Percentiles rank a stretch among this genome's conserved stretches.
Conservation (phyloP, 2,329 filamentous ascomycete species). For the Chalara sp. region DNA sequence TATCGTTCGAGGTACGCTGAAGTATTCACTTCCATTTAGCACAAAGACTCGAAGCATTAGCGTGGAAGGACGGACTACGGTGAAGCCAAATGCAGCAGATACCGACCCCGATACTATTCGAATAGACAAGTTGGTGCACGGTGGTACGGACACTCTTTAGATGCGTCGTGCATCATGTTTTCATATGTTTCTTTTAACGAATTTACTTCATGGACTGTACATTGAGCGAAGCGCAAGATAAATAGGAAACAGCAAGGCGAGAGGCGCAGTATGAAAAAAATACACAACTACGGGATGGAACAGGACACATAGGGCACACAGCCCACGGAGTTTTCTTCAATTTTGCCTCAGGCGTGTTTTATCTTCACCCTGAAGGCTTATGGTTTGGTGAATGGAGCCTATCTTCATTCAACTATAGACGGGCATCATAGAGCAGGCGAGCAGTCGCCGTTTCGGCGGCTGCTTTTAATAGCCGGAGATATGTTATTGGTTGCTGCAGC, state of each 20-base stretch:
- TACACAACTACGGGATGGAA: not conserved
- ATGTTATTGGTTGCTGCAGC: no score
- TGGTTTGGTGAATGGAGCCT: no score
- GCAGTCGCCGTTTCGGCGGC: no score
- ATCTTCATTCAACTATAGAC: no score
- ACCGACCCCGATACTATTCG: conserved; percentile 23
- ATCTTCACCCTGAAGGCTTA: no score
- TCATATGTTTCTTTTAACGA: not conserved
- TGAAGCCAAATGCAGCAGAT: conserved; percentile 47
- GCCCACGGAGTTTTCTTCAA: no score
- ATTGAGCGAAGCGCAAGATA: not conserved
- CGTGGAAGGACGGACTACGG: conserved; percentile 51
- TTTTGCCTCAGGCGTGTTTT: no score
- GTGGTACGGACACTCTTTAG: not conserved
- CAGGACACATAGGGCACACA: no score
- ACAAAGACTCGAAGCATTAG: conserved; percentile 51
- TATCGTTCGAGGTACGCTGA: conserved; percentile 83
- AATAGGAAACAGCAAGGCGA: not conserved
- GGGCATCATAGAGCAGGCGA: no score
- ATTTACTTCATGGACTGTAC: not conserved
- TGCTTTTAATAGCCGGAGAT: no score
- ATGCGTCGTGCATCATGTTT: not conserved
- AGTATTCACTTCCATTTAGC: conserved; percentile 64
- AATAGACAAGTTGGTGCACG: conserved; percentile 3
- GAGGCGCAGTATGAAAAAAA: not conserved